phyloP scores from a whole-genome alignment of 2,329 filamentous ascomycete species.

The Pseudocercospora eumusae region DNA sequence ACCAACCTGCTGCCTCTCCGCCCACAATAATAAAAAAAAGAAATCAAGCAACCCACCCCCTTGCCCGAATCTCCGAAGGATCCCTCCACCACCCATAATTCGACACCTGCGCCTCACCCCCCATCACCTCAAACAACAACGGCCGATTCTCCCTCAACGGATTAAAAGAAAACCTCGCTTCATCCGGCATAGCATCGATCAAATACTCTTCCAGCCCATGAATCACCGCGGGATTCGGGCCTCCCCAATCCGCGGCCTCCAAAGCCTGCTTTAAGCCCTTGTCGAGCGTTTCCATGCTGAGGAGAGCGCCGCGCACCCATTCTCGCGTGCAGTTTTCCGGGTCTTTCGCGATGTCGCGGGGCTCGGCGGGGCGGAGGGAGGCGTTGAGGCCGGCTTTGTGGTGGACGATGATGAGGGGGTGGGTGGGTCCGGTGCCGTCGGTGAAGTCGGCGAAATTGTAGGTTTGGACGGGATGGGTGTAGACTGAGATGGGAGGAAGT shows the following conservation, averaged over 20 bases:
- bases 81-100: background rate
- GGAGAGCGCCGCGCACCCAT: background rate
- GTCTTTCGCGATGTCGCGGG: background rate
- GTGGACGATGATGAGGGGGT: background rate
- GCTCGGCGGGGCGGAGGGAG: background rate
- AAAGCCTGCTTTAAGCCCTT: background rate
- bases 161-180: background rate
- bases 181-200: background rate
- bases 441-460: background rate
- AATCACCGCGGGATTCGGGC: background rate
- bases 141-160: background rate
- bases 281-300: background rate
- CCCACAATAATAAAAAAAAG: no score
- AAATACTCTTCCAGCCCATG: background rate
- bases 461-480: background rate
- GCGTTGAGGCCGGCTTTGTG: background rate
- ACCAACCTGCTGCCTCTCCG: no score
- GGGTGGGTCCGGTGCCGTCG: background rate
- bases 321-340: background rate
- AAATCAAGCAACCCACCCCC: background rate
- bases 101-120: background rate
- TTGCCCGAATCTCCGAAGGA: background rate
- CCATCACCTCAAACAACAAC: background rate
- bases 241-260: background rate
- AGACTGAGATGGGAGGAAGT: background rate